Base-by-base conservation (phyloP, 1,139 yeast genomes). In the Meyerozyma carpophila region DNA sequence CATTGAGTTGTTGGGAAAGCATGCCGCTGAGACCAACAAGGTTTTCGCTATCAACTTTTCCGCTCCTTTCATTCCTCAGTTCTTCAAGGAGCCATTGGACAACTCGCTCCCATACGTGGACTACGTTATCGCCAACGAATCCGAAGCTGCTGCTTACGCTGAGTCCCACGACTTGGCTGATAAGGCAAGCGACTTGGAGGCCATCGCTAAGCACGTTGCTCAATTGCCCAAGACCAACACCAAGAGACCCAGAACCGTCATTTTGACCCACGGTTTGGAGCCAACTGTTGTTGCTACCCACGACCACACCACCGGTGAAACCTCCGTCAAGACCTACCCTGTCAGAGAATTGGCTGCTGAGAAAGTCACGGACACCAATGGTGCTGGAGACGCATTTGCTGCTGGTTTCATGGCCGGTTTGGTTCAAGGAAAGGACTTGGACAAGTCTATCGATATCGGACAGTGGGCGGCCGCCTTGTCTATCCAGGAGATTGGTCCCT, bases 321-420 rank as follows among this genome's bases (percentile, higher is more conserved):
- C 65, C 56, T 66, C 63, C 20, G 69, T 77, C 50, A 65, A 76
- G 53, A 71, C 73, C 56, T 81, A 67, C 74, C 75, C 85, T 43
- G 96, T 93, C 44, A 84, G 80, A 56, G 78, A 83, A 50, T 77
- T 93, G 60, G 84, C 79, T 40, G 60, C 79, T 40, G 69, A 75
- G 42, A 74, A 84, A 66, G 78, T 93, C 51, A 83, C 77, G 46
- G 99, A 93, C 72, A 88, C 98, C 62, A 93, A 93, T 70, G 98
- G 98, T 74, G 98, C 98, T 40, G 99, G 98, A 66, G 99, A 93
- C 64, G 98, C 98, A 21, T 93, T 93, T 63, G 98, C 98, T 47
- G 95, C 96, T 61, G 99, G 98, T 46, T 93, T 93, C 67, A 70
- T 91, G 55, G 96, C 96, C 48, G 94, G 91, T 48, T 71, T 91